These are phyloP conservation scores for Salix arbutifolia DNA, from an alignment of 345 rosid species.

Conservation along the genomic window DNA sequence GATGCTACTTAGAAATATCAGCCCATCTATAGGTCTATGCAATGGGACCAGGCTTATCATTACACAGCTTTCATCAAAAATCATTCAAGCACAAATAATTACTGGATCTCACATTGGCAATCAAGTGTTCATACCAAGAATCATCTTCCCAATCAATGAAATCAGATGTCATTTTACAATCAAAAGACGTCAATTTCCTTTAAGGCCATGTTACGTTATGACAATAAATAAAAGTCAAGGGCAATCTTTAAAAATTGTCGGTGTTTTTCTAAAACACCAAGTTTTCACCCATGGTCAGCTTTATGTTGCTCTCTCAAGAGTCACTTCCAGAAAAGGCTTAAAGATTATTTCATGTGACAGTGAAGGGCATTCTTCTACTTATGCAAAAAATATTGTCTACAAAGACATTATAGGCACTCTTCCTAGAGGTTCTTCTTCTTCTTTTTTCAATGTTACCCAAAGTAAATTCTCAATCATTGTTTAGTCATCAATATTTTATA, in stretches of 20 bases:
- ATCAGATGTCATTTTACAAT: neutral
- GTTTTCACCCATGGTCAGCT: neutral
- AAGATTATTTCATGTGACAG: neutral
- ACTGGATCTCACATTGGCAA: neutral
- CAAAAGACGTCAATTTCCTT: neutral
- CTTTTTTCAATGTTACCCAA: too few relatives aligned
- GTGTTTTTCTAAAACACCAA: neutral
- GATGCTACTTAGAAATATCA: conserved; percentile 5
- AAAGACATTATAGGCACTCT: too few relatives aligned
- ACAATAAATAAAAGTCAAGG: neutral
- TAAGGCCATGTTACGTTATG: neutral
- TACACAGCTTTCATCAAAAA: neutral
- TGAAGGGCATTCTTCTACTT: neutral
- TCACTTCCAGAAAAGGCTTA: neutral
- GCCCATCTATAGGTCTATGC: neutral
- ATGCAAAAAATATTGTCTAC: neutral
- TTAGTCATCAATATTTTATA: too few relatives aligned
- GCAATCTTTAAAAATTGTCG: neutral
- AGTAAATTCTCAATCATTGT: too few relatives aligned
- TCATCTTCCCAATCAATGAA: neutral
- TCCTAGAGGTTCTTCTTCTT: too few relatives aligned
- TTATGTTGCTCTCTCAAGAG: neutral
- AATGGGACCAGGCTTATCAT: conserved; percentile 5
- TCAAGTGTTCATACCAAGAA: neutral
- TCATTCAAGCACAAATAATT: neutral